phyloP scores from a whole-genome alignment of 2,329 filamentous ascomycete genomes.

The Cercospora sojina region DNA sequence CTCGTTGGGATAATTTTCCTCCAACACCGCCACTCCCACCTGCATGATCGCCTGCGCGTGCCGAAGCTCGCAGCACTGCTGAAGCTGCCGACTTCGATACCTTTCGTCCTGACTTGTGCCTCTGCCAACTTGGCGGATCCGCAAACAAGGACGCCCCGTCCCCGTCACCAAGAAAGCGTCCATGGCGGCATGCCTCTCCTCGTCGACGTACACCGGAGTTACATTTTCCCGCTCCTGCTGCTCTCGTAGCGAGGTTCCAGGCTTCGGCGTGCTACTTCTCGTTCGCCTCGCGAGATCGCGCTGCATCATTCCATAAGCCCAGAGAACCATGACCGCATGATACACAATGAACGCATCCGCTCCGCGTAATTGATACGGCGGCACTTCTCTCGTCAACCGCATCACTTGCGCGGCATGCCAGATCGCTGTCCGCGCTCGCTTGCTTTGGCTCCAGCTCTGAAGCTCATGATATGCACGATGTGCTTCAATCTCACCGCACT shows the following conservation, averaged over 20 bases:
- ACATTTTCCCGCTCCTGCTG: neutral
- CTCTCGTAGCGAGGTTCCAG: neutral
- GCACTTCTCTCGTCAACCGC: slow-evolving; percentile 16
- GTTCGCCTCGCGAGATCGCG: slow-evolving; percentile 14
- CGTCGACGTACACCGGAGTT: slow-evolving; percentile 18
- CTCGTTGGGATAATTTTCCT: slow-evolving; percentile 27
- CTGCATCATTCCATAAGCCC: slow-evolving; percentile 27
- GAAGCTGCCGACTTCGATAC: neutral
- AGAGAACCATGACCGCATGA: slow-evolving; percentile 26
- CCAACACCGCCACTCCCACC: slow-evolving; percentile 23
- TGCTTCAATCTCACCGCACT: slow-evolving; percentile 27
- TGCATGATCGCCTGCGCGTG: slow-evolving; percentile 23
- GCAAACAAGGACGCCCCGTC: slow-evolving; percentile 22
- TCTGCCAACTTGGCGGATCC: slow-evolving; percentile 4
- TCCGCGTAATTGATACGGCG: slow-evolving; percentile 24
- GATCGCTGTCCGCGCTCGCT: slow-evolving; percentile 24
- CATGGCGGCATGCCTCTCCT: slow-evolving; percentile 4
- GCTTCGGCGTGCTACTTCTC: slow-evolving; percentile 6
- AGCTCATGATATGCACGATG: slow-evolving; percentile 25
- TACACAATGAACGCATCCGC: slow-evolving; percentile 24
- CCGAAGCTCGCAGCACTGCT: slow-evolving; percentile 18
- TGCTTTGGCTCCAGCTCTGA: slow-evolving; percentile 21
- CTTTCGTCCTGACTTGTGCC: neutral
- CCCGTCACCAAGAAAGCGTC: slow-evolving; percentile 20
- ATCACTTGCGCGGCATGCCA: slow-evolving; percentile 25